phyloP scores from a whole-genome alignment of 495 filamentous ascomycete genomes.

The Cairneyella variabilis region DNA sequence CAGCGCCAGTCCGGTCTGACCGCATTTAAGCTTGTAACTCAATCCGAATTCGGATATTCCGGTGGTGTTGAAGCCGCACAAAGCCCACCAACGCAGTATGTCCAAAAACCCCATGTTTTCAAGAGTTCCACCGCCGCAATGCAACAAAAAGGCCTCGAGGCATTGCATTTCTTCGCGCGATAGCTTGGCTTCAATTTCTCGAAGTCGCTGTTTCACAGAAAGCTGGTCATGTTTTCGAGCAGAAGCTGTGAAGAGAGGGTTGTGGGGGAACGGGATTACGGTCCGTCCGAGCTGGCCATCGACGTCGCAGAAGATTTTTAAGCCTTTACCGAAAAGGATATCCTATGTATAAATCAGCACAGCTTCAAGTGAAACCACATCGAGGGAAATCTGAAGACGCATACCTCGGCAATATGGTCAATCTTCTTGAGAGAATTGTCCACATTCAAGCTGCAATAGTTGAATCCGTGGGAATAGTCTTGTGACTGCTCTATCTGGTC shows the following conservation, averaged over 20 bases:
- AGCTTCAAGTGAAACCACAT: neutral
- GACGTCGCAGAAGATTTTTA: constrained; percentile 1
- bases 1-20: constrained; percentile 29
- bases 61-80: neutral
- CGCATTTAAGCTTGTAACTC: constrained; percentile 28
- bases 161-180: neutral
- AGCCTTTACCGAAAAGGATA: neutral
- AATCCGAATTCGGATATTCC: neutral
- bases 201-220: neutral
- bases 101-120: constrained; percentile 4
- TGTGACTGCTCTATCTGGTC: constrained; percentile 1
- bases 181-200: neutral
- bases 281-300: neutral
- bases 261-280: neutral
- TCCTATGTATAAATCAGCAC: neutral
- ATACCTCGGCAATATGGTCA: neutral
- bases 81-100: constrained; percentile 3
- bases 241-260: neutral
- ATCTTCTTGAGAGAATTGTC: neutral
- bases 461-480: neutral
- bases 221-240: neutral
- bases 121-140: constrained; percentile 5
- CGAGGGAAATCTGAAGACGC: neutral
- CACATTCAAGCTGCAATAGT: neutral
- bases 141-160: neutral